Evolutionary conservation across 345 rosid genomes (phyloP).

Genomic region (Excoecaria agallocha): DNA sequence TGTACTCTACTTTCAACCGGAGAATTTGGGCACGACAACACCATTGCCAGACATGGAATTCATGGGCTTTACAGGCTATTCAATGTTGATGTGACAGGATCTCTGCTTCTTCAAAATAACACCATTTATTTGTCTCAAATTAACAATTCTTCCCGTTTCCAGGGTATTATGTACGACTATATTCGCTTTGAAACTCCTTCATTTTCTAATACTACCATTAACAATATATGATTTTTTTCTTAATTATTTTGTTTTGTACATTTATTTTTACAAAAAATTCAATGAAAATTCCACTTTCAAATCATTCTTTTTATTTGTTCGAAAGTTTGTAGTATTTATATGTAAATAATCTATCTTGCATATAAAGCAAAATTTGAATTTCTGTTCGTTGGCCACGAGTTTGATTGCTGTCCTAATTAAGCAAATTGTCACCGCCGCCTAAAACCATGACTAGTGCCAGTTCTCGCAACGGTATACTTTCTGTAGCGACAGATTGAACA

Average conservation of each 20-base stretch:
- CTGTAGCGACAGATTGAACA: no score
- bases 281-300: no score
- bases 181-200: conserved; percentile 63
- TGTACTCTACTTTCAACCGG: conserved; percentile 61
- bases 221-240: background rate
- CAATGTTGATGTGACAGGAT: conserved; percentile 46
- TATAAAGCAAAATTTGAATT: no score
- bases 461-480: no score
- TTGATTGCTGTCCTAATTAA: no score
- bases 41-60: conserved; percentile 82
- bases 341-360: no score
- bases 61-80: conserved; percentile 66
- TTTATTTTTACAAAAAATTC: background rate
- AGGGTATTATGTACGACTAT: conserved; percentile 80
- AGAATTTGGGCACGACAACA: conserved; percentile 60
- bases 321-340: no score
- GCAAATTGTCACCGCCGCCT: no score
- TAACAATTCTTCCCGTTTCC: conserved; percentile 50
- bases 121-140: conserved; percentile 56
- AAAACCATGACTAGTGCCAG: no score
- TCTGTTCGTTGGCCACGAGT: no score
- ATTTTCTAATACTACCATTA: background rate
- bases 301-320: background rate
- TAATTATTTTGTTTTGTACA: background rate
- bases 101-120: conserved; percentile 37